A percentile compares a stretch with the other conserved stretches of the same genome.
phyloP scores from a whole-genome alignment of 2,329 filamentous ascomycete genomes.

The Fusarium brevicatenulatum region DNA sequence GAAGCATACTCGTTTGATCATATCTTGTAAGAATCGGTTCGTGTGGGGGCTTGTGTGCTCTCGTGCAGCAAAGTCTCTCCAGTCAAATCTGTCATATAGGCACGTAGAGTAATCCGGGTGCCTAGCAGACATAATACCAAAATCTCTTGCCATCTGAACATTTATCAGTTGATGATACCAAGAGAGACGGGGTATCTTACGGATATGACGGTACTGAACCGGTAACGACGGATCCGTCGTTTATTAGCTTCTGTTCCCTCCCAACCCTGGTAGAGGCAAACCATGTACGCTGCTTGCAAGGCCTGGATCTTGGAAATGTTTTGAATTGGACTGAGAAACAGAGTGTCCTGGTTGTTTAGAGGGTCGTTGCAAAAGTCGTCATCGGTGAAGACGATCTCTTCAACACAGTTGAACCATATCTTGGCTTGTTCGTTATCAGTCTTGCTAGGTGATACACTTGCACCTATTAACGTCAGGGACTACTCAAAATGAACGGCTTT shows the following conservation, averaged over 20 bases:
- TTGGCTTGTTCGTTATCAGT: neutral
- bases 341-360: fast-evolving
- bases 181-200: neutral
- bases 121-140: neutral
- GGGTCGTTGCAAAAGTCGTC: neutral
- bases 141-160: neutral
- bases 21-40: neutral
- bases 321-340: fast-evolving
- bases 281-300: neutral
- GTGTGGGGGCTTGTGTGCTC: no score
- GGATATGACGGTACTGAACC: neutral
- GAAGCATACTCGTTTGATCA: constrained; percentile 12
- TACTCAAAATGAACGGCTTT: fast-evolving
- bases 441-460: neutral
- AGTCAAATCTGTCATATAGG: neutral
- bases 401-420: neutral
- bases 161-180: fast-evolving
- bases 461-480: neutral
- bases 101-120: neutral
- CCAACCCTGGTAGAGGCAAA: constrained; percentile 2
- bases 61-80: neutral
- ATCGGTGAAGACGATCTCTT: neutral
- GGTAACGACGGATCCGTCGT: neutral
- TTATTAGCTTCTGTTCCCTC: neutral
- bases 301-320: neutral